Evolutionary conservation across 75 land plant species (phyloP).

Genomic region (Selaginella moellendorffii): DNA sequence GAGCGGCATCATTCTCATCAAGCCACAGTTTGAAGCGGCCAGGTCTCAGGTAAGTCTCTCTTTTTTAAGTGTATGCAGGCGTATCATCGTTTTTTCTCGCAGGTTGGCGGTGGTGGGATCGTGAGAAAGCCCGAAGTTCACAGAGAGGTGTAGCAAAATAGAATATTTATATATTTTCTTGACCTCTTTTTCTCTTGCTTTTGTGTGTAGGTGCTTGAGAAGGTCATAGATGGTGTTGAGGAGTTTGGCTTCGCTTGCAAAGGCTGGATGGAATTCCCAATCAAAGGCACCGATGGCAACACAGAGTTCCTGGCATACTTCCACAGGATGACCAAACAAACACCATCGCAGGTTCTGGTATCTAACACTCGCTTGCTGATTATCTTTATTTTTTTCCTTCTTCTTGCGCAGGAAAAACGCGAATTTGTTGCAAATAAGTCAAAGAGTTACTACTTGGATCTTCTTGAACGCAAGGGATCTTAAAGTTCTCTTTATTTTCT

Average conservation of each 20-base stretch:
- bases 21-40: slow-evolving; percentile 92
- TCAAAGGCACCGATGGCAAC: slow-evolving; percentile 91
- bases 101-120: slow-evolving; percentile 89
- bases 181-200: too few relatives aligned
- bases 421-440: too few relatives aligned
- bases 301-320: slow-evolving; percentile 73
- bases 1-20: slow-evolving; percentile 56
- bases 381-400: too few relatives aligned
- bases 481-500: too few relatives aligned
- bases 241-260: slow-evolving; percentile 45
- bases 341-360: too few relatives aligned
- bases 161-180: background rate
- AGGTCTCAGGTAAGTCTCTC: slow-evolving; percentile 93
- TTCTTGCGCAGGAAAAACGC: too few relatives aligned
- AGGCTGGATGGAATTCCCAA: slow-evolving; percentile 91
- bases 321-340: slow-evolving; percentile 28
- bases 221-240: slow-evolving; percentile 69
- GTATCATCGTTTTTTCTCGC: slow-evolving; percentile 8
- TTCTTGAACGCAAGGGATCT: too few relatives aligned
- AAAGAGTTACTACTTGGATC: too few relatives aligned
- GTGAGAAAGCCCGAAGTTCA: slow-evolving; percentile 78
- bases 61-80: background rate
- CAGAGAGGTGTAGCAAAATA: slow-evolving; percentile 60
- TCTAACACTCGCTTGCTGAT: too few relatives aligned
- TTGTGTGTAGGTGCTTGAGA: slow-evolving; percentile 54